Percentiles rank a stretch among this genome's conserved stretches.
Evolutionary conservation across 768 basidiomycete genomes (phyloP).

Genomic region (Russula abietina): DNA sequence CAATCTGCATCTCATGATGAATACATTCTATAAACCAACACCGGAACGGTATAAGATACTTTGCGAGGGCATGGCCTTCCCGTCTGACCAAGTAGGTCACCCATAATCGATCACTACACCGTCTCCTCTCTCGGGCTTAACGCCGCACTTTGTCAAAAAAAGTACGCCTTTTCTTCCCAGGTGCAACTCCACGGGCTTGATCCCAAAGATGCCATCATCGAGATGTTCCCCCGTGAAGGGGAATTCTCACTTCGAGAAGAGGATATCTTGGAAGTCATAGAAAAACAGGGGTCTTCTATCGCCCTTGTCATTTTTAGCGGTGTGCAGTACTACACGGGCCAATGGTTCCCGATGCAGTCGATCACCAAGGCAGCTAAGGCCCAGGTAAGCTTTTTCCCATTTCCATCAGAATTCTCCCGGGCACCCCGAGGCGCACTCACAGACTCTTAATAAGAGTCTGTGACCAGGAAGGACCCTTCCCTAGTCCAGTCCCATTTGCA

Average conservation of each 20-base stretch:
- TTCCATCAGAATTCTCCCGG: neutral
- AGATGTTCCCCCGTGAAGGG: constrained; percentile 71
- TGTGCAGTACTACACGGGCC: constrained; percentile 96
- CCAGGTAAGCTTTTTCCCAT: constrained; percentile 45
- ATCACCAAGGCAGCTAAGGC: constrained; percentile 82
- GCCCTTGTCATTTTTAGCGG: constrained; percentile 91
- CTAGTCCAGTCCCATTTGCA: constrained; percentile 20
- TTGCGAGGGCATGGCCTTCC: constrained; percentile 91
- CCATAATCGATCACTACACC: neutral
- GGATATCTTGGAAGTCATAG: constrained; percentile 77
- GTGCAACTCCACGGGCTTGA: constrained; percentile 70
- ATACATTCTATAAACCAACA: constrained; percentile 89
- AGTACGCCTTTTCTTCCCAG: constrained; percentile 99
- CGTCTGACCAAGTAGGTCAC: constrained; percentile 81
- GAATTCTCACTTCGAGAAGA: constrained; percentile 83
- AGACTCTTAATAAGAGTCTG: constrained; percentile 1
- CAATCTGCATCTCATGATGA: constrained; percentile 94
- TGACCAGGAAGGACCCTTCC: neutral
- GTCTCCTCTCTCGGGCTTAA: neutral
- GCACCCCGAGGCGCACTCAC: neutral
- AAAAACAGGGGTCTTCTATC: constrained; percentile 65
- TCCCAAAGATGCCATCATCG: constrained; percentile 66
- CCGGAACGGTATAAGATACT: constrained; percentile 83
- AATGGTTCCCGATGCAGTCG: constrained; percentile 81
- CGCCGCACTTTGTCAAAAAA: constrained; percentile 19